phyloP scores from a whole-genome alignment of 2,329 filamentous ascomycete genomes.

The Epichloe bromicola region DNA sequence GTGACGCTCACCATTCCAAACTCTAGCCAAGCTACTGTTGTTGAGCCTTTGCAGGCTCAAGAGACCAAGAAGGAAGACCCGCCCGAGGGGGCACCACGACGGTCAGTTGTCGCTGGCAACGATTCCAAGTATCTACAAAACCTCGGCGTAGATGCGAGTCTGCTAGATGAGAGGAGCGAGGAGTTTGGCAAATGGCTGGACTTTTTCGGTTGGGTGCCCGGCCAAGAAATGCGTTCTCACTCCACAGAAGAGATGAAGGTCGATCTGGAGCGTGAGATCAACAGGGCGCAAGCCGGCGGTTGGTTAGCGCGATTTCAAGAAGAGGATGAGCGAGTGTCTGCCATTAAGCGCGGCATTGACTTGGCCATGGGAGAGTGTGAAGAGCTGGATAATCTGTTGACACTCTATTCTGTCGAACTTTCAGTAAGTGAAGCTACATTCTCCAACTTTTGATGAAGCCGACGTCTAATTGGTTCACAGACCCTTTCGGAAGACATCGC shows the following conservation, averaged over 20 bases:
- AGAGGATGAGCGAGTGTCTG: constrained; percentile 79
- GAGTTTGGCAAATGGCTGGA: constrained; percentile 75
- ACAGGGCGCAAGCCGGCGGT: constrained; percentile 80
- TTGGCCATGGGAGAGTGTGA: constrained; percentile 89
- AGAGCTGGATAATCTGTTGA: constrained; percentile 86
- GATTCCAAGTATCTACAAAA: constrained; percentile 66
- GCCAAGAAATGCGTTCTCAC: constrained; percentile 58
- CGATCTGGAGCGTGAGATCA: constrained; percentile 77
- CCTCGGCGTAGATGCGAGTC: constrained; percentile 61
- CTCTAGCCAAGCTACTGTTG: constrained; percentile 25
- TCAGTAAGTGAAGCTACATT: constrained; percentile 45
- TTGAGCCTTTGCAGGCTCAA: constrained; percentile 18
- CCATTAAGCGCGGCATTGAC: constrained; percentile 77
- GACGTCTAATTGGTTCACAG: constrained; percentile 28
- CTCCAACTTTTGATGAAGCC: neutral
- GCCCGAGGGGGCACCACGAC: constrained; percentile 37
- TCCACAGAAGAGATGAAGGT: constrained; percentile 69
- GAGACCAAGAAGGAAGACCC: constrained; percentile 17
- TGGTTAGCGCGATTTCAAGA: constrained; percentile 78
- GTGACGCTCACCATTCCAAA: constrained; percentile 44
- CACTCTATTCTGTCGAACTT: constrained; percentile 86
- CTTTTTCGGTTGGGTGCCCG: constrained; percentile 78
- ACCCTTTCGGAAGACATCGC: constrained; percentile 91
- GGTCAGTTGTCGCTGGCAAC: constrained; percentile 55
- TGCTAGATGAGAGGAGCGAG: constrained; percentile 64